Conservation (phyloP, 2,329 filamentous ascomycete genomes). For the Pyricularia sp. region DNA sequence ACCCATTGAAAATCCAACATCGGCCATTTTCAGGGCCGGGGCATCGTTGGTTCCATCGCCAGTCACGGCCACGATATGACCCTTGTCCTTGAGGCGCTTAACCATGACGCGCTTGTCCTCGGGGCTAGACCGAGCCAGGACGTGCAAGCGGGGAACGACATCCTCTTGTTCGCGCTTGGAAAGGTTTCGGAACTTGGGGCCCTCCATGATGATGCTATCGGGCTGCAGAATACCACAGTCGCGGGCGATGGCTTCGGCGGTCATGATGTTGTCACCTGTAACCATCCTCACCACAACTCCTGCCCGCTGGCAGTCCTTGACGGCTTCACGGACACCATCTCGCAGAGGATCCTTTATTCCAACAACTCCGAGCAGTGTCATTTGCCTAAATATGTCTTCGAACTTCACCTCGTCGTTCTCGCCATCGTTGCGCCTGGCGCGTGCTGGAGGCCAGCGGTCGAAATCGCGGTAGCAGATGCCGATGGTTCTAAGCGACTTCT, state of each 20-base stretch:
- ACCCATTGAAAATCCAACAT: slow-evolving; percentile 84
- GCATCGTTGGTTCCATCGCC: slow-evolving; percentile 81
- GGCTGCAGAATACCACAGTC: slow-evolving; percentile 68
- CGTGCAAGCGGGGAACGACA: slow-evolving; percentile 59
- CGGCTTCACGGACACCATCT: slow-evolving; percentile 63
- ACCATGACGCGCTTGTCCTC: slow-evolving; percentile 71
- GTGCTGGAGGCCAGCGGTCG: slow-evolving; percentile 52
- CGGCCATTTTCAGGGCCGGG: slow-evolving; percentile 69
- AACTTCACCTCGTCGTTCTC: slow-evolving; percentile 56
- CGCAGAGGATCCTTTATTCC: slow-evolving; percentile 77
- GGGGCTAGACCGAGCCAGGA: slow-evolving; percentile 65
- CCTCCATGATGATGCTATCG: slow-evolving; percentile 62
- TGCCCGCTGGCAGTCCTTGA: slow-evolving; percentile 62
- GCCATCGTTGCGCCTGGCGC: slow-evolving; percentile 34
- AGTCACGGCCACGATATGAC: slow-evolving; percentile 73
- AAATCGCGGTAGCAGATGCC: slow-evolving; percentile 68
- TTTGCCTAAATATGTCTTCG: slow-evolving; percentile 28
- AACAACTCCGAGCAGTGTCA: slow-evolving; percentile 61
- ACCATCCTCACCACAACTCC: slow-evolving; percentile 80
- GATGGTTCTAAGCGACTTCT: slow-evolving; percentile 65
- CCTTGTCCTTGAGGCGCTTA: slow-evolving; percentile 59
- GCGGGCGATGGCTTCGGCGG: slow-evolving; percentile 67
- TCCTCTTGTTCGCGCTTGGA: slow-evolving; percentile 54
- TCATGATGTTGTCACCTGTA: slow-evolving; percentile 73
- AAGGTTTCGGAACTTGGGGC: slow-evolving; percentile 67